phyloP scores from a whole-genome alignment of 441 rosid species.

The Erodium moschatum region DNA sequence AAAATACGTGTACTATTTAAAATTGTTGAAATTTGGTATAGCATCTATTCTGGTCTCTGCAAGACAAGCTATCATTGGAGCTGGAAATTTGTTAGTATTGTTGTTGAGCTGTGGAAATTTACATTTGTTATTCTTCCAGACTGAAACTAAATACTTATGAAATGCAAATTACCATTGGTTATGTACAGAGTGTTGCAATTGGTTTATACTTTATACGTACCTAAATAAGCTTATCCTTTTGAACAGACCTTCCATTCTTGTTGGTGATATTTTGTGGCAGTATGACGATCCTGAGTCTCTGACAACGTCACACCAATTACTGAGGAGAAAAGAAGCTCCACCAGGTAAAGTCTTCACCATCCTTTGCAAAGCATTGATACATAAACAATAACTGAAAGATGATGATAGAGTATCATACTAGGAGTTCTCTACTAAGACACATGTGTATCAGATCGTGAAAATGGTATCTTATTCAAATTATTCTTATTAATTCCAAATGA shows the following conservation, averaged over 20 bases:
- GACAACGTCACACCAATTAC: constrained; percentile 29
- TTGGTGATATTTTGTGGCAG: constrained; percentile 52
- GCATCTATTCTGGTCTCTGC: not conserved
- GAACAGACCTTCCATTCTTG: constrained; percentile 64
- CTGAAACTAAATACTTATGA: too few relatives aligned
- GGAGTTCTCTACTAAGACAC: too few relatives aligned
- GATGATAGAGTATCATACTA: not conserved
- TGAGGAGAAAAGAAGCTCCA: constrained; percentile 42
- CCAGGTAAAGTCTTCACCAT: constrained; percentile 29
- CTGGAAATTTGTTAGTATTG: not conserved
- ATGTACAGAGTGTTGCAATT: not conserved
- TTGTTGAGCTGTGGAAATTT: not conserved
- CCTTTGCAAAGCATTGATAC: constrained; percentile 1
- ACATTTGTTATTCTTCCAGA: not conserved
- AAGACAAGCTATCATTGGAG: not conserved
- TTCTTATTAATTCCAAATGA: too few relatives aligned
- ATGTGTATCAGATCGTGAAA: too few relatives aligned
- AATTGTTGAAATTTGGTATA: not conserved
- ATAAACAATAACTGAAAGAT: not conserved
- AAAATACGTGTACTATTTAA: not conserved
- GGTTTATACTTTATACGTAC: not conserved
- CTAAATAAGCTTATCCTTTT: not conserved
- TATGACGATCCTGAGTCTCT: constrained; percentile 31
- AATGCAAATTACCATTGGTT: too few relatives aligned
- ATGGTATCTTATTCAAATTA: too few relatives aligned